Evolutionary conservation across 2,329 filamentous ascomycete species (phyloP).

Genomic region (Cladosporium austrohemisphaericum): DNA sequence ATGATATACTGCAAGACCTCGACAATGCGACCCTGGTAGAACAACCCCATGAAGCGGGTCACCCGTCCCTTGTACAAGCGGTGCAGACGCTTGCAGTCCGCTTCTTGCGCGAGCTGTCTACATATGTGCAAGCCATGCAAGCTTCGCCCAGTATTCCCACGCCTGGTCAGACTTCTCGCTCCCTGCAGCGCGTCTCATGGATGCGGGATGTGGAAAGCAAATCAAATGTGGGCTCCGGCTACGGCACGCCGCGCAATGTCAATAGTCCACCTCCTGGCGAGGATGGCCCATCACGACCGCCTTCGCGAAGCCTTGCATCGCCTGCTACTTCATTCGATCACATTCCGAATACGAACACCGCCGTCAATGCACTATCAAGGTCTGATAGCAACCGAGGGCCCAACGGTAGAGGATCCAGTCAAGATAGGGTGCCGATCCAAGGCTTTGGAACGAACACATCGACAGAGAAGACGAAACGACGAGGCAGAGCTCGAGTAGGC

Average conservation of each 20-base stretch:
- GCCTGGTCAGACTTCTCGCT: constrained; percentile 51
- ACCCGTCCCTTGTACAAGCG: constrained; percentile 39
- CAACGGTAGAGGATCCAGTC: constrained; percentile 30
- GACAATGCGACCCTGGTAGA: constrained; percentile 17
- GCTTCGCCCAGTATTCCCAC: constrained; percentile 68
- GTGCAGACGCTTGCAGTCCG: constrained; percentile 44
- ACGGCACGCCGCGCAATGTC: constrained; percentile 23
- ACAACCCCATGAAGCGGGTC: constrained; percentile 18
- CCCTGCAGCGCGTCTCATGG: constrained; percentile 34
- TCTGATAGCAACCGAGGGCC: constrained; percentile 32
- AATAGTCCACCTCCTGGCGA: constrained; percentile 23
- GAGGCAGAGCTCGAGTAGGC: constrained; percentile 73
- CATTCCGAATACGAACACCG: constrained; percentile 44
- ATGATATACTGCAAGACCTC: constrained; percentile 8
- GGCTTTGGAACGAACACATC: constrained; percentile 62
- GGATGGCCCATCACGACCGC: constrained; percentile 21
- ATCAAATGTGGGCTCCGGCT: constrained; percentile 19
- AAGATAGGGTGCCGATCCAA: constrained; percentile 58
- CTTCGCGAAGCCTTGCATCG: constrained; percentile 28
- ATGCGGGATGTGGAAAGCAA: constrained; percentile 12
- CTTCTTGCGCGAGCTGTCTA: constrained; percentile 46
- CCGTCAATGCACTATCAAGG: constrained; percentile 35
- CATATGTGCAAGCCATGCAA: constrained; percentile 46
- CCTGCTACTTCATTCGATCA: constrained; percentile 55
- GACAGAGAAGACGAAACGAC: constrained; percentile 61